Evolutionary conservation across 768 basidiomycete species (phyloP).

Genomic region (Pholiota molesta): DNA sequence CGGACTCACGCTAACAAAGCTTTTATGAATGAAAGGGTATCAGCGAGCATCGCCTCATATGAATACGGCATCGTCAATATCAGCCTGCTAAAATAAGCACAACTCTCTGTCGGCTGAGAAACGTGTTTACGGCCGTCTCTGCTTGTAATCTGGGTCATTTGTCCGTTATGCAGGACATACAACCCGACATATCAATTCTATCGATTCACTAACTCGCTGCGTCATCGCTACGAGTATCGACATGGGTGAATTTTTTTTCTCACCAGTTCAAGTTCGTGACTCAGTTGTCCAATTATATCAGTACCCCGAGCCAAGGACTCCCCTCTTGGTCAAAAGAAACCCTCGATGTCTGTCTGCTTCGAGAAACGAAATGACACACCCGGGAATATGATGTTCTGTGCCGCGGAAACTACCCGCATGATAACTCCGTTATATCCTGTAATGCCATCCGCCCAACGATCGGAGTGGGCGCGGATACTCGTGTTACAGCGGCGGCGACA

Average conservation of each 20-base stretch:
- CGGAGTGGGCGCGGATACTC: not conserved
- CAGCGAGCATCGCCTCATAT: not conserved
- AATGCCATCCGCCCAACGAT: not conserved
- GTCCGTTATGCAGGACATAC: not conserved
- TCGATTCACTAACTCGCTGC: not conserved
- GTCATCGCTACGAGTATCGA: not conserved
- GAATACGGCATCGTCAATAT: not conserved
- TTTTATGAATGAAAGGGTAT: slow-evolving; percentile 2
- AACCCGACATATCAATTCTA: not conserved
- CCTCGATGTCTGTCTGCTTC: slow-evolving; percentile 12
- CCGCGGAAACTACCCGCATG: slow-evolving; percentile 10
- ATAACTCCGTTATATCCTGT: slow-evolving; percentile 5
- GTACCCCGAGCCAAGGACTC: slow-evolving; percentile 11
- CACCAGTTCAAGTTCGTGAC: slow-evolving; percentile 17
- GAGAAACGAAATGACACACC: slow-evolving; percentile 1
- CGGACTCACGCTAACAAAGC: not conserved
- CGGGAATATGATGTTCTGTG: slow-evolving; percentile 3
- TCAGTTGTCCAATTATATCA: slow-evolving; percentile 19
- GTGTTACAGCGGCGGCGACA: slow-evolving; percentile 11
- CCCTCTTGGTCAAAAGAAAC: slow-evolving; percentile 11
- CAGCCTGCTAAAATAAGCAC: not conserved
- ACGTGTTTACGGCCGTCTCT: slow-evolving; percentile 11
- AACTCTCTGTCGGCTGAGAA: slow-evolving; percentile 7
- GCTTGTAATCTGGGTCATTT: not conserved
- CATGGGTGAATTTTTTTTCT: slow-evolving; percentile 16